A percentile compares a stretch with the other conserved stretches of the same genome.
phyloP scores from a whole-genome alignment of 2,329 filamentous ascomycete species.

The Pyrenophora teres region DNA sequence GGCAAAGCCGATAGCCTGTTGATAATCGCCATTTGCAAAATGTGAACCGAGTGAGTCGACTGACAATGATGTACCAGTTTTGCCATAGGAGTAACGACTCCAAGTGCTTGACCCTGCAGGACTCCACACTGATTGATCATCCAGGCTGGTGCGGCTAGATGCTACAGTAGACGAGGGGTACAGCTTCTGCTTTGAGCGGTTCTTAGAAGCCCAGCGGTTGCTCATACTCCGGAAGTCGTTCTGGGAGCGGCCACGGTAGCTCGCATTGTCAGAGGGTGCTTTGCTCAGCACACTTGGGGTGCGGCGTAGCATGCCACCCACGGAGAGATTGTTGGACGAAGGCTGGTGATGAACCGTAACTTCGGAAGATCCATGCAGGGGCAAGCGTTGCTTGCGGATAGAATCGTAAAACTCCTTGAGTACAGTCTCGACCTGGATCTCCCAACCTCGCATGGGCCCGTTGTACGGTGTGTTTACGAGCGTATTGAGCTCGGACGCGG shows the following conservation, averaged over 20 bases:
- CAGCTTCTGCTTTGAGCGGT: conserved; percentile 76
- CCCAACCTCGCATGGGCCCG: conserved; percentile 79
- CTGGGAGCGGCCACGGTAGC: conserved; percentile 70
- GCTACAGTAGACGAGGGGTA: conserved; percentile 80
- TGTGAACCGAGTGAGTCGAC: conserved; percentile 86
- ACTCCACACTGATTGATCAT: conserved; percentile 91
- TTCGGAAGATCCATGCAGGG: conserved; percentile 74
- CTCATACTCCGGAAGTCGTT: conserved; percentile 66
- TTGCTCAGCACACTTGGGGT: conserved; percentile 92
- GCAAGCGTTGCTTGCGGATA: conserved; percentile 84
- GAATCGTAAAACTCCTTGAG: conserved; percentile 90
- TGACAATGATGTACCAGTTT: conserved; percentile 88
- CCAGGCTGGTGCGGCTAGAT: conserved; percentile 91
- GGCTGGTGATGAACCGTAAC: conserved; percentile 53
- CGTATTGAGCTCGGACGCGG: conserved; percentile 65
- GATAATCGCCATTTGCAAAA: conserved; percentile 78
- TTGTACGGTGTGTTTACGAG: conserved; percentile 78
- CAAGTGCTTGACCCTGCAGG: conserved; percentile 90
- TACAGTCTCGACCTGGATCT: conserved; percentile 85
- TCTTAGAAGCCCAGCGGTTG: conserved; percentile 82
- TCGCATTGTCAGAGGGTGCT: conserved; percentile 79
- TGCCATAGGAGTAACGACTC: conserved; percentile 91
- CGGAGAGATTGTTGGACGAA: conserved; percentile 67
- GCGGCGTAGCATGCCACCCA: conserved; percentile 74
- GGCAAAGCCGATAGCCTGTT: conserved; percentile 96